Percentiles rank a stretch among this genome's conserved stretches.
Evolutionary conservation across 768 basidiomycete species (phyloP).

Genomic region (Auricularia auricula-judae): DNA sequence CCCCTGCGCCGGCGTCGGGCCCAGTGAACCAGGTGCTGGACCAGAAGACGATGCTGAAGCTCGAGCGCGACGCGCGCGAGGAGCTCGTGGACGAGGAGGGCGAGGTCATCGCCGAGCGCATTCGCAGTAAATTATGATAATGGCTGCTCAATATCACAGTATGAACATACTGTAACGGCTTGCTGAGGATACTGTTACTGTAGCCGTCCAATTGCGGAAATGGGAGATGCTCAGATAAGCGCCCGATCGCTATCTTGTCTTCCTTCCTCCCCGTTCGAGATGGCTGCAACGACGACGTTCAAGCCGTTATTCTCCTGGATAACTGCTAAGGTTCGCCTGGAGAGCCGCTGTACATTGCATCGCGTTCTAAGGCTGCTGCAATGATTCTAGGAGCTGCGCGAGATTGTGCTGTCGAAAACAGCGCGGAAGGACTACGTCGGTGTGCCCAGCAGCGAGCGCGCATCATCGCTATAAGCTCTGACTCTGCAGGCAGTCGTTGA

Average conservation of each 20-base stretch:
- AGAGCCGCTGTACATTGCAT: background rate
- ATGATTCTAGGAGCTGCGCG: background rate
- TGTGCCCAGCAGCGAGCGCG: background rate
- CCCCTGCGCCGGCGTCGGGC: background rate
- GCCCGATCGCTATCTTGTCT: background rate
- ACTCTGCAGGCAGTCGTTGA: constrained; percentile 40
- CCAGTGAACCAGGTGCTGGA: background rate
- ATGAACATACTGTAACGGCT: no score
- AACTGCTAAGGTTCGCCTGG: background rate
- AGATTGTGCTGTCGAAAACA: constrained; percentile 27
- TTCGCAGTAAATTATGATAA: constrained; percentile 31
- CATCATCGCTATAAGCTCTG: background rate
- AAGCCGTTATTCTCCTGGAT: background rate
- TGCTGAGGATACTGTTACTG: no score
- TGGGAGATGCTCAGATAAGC: background rate
- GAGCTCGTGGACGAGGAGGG: constrained; percentile 55
- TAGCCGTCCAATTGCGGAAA: no score
- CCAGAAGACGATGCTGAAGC: constrained; percentile 43
- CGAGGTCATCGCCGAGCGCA: constrained; percentile 28
- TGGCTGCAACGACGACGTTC: background rate
- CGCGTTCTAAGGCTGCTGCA: background rate
- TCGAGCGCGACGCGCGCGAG: constrained; percentile 45
- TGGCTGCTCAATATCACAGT: no score
- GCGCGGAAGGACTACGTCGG: constrained; percentile 51
- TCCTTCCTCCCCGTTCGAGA: background rate